Evolutionary conservation across 2,329 filamentous ascomycete genomes (phyloP).

Genomic region (Cladophialophora chaetospira): DNA sequence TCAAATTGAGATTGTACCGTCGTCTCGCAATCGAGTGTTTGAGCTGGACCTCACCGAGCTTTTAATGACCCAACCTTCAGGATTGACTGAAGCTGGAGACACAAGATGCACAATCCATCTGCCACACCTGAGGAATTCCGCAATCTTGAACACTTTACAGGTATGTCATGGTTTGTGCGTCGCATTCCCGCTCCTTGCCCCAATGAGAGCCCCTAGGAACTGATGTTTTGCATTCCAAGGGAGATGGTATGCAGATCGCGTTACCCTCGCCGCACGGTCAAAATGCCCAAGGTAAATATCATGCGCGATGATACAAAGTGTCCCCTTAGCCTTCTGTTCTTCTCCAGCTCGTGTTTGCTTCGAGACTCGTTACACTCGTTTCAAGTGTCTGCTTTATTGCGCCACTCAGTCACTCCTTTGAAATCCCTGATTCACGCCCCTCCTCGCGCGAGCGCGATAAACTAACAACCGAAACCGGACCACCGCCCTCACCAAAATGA

Average conservation of each 20-base stretch:
- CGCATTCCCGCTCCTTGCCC: constrained; percentile 4
- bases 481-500: constrained; percentile 14
- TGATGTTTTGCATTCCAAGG: constrained; percentile 29
- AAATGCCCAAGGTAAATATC: constrained; percentile 26
- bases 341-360: constrained; percentile 13
- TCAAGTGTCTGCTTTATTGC: constrained; percentile 21
- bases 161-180: constrained; percentile 24
- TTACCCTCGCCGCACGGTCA: constrained; percentile 16
- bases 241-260: constrained; percentile 23
- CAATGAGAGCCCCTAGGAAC: constrained; percentile 8
- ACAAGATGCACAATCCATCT: constrained; percentile 6
- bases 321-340: constrained; percentile 15
- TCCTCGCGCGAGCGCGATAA: constrained; percentile 6
- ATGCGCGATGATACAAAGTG: constrained; percentile 14
- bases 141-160: constrained; percentile 15
- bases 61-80: constrained; percentile 7
- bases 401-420: constrained; percentile 27
- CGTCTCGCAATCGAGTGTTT: not conserved
- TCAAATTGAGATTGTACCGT: not conserved
- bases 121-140: not conserved
- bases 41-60: constrained; percentile 1
- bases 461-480: not conserved
- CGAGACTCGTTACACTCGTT: constrained; percentile 27
- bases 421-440: constrained; percentile 3
- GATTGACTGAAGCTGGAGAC: not conserved